These are phyloP conservation scores for Sisymbrium altissimum DNA, from an alignment of 345 rosid species.

Conservation along the genomic window DNA sequence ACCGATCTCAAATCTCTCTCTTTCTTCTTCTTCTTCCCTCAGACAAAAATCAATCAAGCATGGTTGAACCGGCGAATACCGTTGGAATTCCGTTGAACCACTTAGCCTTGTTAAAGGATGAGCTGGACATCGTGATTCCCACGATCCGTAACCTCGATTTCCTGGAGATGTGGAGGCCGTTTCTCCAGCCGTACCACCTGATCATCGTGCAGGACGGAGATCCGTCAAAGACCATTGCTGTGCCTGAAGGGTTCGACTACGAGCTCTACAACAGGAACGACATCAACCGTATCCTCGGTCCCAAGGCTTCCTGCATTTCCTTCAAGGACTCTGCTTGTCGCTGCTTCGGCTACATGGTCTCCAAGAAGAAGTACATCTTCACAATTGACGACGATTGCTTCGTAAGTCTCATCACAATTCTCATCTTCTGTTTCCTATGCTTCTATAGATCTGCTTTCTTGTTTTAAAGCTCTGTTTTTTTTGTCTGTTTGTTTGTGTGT, in stretches of 20 bases:
- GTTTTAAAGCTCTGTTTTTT: neutral
- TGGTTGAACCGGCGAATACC: conserved; percentile 55
- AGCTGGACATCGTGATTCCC: conserved; percentile 92
- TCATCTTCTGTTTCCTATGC: no score
- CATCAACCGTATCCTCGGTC: conserved; percentile 81
- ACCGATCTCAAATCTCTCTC: conserved; percentile 21
- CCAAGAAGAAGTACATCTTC: conserved; percentile 96
- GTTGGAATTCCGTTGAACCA: conserved; percentile 37
- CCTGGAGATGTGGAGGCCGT: conserved; percentile 99
- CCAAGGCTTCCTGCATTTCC: conserved; percentile 94
- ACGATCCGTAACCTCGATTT: conserved; percentile 93
- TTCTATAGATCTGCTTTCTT: conserved; percentile 11
- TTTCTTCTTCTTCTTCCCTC: neutral
- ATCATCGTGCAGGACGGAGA: conserved; percentile 97
- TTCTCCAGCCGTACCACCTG: conserved; percentile 88
- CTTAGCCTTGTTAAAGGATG: conserved; percentile 57
- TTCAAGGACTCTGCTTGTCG: conserved; percentile 99
- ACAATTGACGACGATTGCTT: conserved; percentile 98
- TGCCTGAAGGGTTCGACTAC: conserved; percentile 91
- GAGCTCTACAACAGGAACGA: conserved; percentile 94
- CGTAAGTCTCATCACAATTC: conserved; percentile 45
- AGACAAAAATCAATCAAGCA: neutral
- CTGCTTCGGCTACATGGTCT: conserved; percentile 96
- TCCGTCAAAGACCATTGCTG: conserved; percentile 74
- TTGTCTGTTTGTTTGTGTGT: neutral